Conservation (phyloP, 176 grass and related monocot species). For the Bromus sterilis region DNA sequence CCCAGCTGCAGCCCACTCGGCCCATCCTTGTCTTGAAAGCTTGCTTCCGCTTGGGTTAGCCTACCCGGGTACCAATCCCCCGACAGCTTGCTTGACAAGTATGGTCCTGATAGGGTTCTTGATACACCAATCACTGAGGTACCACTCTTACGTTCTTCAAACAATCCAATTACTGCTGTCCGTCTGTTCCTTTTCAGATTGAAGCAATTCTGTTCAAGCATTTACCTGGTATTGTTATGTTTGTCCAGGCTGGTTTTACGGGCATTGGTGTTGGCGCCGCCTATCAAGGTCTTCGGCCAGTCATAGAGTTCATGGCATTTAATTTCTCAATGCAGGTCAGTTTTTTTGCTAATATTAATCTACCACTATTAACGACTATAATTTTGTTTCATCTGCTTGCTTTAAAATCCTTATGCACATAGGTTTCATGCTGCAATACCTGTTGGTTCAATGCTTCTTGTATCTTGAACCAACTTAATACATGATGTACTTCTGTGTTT, state of each 20-base stretch:
- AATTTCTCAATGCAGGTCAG: constrained; percentile 98
- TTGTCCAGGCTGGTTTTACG: constrained; percentile 83
- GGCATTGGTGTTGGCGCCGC: constrained; percentile 96
- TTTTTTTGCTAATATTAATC: too few species aligned
- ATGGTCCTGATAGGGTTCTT: constrained; percentile 98
- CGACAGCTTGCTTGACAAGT: constrained; percentile 94
- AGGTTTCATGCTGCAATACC: background rate
- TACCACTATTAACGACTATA: too few species aligned
- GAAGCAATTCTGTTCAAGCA: background rate
- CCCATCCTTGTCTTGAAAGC: too few species aligned
- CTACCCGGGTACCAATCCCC: too few species aligned
- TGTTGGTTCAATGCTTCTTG: background rate
- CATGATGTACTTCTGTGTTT: background rate
- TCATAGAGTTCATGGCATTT: constrained; percentile 96
- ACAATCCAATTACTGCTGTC: background rate
- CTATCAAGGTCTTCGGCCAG: constrained; percentile 84
- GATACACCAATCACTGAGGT: constrained; percentile 99
- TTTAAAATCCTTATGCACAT: background rate
- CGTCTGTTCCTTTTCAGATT: background rate
- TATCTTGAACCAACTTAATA: background rate
- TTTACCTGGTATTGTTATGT: constrained; percentile 12
- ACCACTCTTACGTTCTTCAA: background rate
- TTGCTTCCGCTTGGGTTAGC: too few species aligned
- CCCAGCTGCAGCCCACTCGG: too few species aligned
- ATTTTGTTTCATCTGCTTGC: background rate